These are phyloP conservation scores for Nemania serpens DNA, from an alignment of 2,329 filamentous ascomycete genomes.

Conservation along the genomic window DNA sequence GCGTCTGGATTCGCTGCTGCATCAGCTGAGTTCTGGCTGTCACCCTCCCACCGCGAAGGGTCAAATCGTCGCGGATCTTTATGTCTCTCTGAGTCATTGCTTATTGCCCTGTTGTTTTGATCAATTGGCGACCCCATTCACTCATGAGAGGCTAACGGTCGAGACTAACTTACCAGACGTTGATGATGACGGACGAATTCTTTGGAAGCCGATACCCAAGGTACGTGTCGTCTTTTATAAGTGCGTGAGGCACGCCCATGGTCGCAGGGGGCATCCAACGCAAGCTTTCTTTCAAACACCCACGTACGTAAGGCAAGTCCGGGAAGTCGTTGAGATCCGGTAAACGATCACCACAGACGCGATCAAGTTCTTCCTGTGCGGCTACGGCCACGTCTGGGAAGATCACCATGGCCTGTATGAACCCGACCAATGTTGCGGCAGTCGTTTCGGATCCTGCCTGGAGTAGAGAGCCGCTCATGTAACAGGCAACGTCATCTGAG, in stretches of 20 bases:
- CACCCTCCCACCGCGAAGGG: constrained; percentile 40
- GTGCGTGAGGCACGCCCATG: constrained; percentile 45
- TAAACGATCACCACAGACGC: constrained; percentile 49
- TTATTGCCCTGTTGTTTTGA: constrained; percentile 51
- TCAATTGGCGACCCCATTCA: too few relatives aligned
- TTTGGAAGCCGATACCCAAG: constrained; percentile 49
- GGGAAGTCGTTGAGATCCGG: constrained; percentile 50
- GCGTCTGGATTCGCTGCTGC: constrained; percentile 38
- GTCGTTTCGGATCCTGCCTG: constrained; percentile 48
- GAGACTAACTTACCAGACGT: constrained; percentile 47
- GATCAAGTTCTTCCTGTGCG: constrained; percentile 33
- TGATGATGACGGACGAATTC: constrained; percentile 46
- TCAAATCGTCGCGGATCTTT: constrained; percentile 48
- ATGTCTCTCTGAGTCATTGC: constrained; percentile 49
- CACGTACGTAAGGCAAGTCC: too few relatives aligned
- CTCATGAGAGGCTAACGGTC: too few relatives aligned
- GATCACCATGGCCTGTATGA: constrained; percentile 47
- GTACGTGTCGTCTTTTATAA: constrained; percentile 43
- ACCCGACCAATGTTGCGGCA: constrained; percentile 41
- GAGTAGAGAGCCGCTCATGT: constrained; percentile 36
- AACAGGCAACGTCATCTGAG: constrained; percentile 29
- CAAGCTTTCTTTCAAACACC: too few relatives aligned
- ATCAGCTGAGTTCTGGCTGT: constrained; percentile 35
- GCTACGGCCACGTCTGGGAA: constrained; percentile 42
- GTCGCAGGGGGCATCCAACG: constrained; percentile 50